Conservation (phyloP, 176 grass and related monocot genomes). For the Metroxylon sagu region DNA sequence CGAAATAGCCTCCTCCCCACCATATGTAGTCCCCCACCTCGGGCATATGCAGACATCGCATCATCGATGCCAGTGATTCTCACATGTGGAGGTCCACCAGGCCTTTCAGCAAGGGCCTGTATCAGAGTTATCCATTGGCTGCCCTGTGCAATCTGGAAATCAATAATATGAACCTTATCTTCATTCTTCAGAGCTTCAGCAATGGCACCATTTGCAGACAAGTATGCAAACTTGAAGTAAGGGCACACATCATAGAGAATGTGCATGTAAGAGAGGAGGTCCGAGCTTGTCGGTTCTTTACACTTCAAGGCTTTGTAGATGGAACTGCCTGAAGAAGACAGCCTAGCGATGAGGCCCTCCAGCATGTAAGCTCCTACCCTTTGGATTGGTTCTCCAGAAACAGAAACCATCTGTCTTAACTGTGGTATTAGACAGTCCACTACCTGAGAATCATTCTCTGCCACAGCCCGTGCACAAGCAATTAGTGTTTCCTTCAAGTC, state of each 20-base stretch:
- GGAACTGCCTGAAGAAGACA: slow-evolving; percentile 9
- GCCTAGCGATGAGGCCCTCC: slow-evolving; percentile 13
- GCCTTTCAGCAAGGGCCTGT: slow-evolving; percentile 6
- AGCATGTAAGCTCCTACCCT: slow-evolving; percentile 14
- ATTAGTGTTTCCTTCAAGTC: slow-evolving; percentile 7
- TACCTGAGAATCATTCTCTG: background rate
- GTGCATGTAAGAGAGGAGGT: slow-evolving; percentile 19
- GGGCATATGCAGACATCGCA: background rate
- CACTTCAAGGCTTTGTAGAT: slow-evolving; percentile 19
- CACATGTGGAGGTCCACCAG: slow-evolving; percentile 5
- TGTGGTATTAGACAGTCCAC: slow-evolving; percentile 6
- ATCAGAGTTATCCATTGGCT: slow-evolving; percentile 18
- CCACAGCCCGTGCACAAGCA: slow-evolving; percentile 6
- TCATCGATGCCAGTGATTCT: slow-evolving; percentile 13
- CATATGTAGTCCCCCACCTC: slow-evolving; percentile 5
- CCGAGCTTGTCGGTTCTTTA: slow-evolving; percentile 6
- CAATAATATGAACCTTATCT: slow-evolving; percentile 12
- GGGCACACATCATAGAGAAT: slow-evolving; percentile 17
- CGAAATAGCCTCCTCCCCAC: slow-evolving; percentile 6
- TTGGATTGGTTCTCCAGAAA: slow-evolving; percentile 9
- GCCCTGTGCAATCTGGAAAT: slow-evolving; percentile 18
- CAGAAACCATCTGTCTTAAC: slow-evolving; percentile 16
- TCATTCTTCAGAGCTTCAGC: slow-evolving; percentile 13
- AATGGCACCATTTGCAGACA: slow-evolving; percentile 17
- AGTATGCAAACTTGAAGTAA: slow-evolving; percentile 17